These are phyloP conservation scores for Brachypodium distachyon DNA, from an alignment of 202 grass and related monocot species.

Conservation along the genomic window DNA sequence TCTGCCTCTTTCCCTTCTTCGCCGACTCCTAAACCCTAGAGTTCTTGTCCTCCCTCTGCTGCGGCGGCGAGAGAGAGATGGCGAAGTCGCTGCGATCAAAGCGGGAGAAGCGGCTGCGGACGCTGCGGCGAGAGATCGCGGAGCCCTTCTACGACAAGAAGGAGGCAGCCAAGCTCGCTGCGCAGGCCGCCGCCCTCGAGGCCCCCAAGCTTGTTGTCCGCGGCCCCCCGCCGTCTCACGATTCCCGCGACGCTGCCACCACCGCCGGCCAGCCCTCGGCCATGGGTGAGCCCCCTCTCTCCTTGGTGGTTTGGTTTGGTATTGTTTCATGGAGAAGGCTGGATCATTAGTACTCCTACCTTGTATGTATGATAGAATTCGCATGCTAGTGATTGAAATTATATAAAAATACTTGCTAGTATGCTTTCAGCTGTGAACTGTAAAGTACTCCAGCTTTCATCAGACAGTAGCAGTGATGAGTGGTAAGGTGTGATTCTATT, in stretches of 20 bases:
- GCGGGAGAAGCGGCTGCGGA: constrained; percentile 80
- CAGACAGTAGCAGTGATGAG: not conserved
- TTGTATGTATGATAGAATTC: not conserved
- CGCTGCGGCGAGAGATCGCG: constrained; percentile 62
- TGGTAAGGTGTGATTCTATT: not conserved
- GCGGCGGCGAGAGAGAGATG: constrained; percentile 40
- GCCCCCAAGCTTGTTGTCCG: constrained; percentile 54
- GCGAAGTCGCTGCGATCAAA: constrained; percentile 88
- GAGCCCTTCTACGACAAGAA: constrained; percentile 97
- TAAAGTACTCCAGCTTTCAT: too few relatives aligned
- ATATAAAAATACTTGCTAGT: not conserved
- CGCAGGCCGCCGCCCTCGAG: constrained; percentile 69
- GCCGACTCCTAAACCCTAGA: constrained; percentile 48
- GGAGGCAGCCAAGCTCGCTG: constrained; percentile 75
- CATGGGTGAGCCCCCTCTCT: constrained; percentile 40
- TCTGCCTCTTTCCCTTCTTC: not conserved
- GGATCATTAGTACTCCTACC: not conserved
- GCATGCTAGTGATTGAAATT: not conserved
- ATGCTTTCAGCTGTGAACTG: not conserved
- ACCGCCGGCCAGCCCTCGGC: constrained; percentile 12
- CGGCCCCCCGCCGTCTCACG: constrained; percentile 28
- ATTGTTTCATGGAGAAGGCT: not conserved
- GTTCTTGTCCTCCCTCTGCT: not conserved
- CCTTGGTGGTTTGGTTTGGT: not conserved
- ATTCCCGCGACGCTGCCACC: not conserved